phyloP scores from a whole-genome alignment of 2,329 filamentous ascomycete species.

The Botrytis cinerea region DNA sequence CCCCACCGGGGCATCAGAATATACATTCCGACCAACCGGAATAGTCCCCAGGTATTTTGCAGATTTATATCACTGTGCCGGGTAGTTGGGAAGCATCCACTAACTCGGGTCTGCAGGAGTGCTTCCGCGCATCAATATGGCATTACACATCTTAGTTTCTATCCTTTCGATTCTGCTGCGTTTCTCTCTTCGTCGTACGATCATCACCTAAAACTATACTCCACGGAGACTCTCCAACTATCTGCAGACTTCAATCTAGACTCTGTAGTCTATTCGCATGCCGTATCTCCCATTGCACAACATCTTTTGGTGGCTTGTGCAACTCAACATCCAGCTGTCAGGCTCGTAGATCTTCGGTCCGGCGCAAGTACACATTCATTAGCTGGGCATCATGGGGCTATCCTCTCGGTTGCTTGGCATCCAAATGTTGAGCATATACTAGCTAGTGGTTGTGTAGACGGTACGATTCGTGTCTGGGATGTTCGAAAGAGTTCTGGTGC shows the following conservation, averaged over 20 bases:
- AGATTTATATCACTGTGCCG: conserved; percentile 10
- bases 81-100: conserved; percentile 12
- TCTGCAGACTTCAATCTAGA: conserved; percentile 70
- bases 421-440: conserved; percentile 77
- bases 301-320: conserved; percentile 84
- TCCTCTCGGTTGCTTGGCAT: conserved; percentile 77
- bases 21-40: conserved; percentile 57
- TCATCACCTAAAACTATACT: conserved; percentile 74
- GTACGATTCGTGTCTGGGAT: conserved; percentile 83
- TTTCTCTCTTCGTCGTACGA: conserved; percentile 80
- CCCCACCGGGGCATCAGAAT: conserved; percentile 42
- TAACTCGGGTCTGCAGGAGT: conserved; percentile 23
- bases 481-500: conserved; percentile 75
- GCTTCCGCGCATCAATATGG: conserved; percentile 62
- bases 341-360: conserved; percentile 83
- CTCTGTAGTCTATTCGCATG: conserved; percentile 73
- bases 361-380: conserved; percentile 74
- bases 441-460: conserved; percentile 82
- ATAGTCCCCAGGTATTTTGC: conserved; percentile 48
- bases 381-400: conserved; percentile 65
- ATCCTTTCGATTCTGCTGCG: conserved; percentile 73
- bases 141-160: conserved; percentile 75
- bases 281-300: conserved; percentile 70
- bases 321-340: conserved; percentile 80
- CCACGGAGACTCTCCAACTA: conserved; percentile 60